Conservation (phyloP, 257 asterid genomes). For the Haberlea rhodopensis region DNA sequence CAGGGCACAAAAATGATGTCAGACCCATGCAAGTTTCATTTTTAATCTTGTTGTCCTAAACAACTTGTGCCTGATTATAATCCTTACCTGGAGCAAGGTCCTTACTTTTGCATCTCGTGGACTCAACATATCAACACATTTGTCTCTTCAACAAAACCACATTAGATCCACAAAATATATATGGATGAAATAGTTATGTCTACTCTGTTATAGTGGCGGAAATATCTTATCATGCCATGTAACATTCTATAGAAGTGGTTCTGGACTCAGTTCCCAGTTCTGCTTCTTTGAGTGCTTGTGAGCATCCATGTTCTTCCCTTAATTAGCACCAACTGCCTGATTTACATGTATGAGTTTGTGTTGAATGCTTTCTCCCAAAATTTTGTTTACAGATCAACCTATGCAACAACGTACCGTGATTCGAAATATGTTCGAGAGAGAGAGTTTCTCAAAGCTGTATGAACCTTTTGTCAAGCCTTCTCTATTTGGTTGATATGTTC, state of each 20-base stretch:
- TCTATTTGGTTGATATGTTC: constrained; percentile 5
- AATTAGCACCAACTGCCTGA: constrained; percentile 4
- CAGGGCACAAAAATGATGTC: constrained; percentile 13
- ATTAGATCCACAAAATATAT: constrained; percentile 12
- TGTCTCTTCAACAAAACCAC: background rate
- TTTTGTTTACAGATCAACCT: constrained; percentile 72
- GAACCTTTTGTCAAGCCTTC: constrained; percentile 23
- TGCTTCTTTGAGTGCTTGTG: background rate
- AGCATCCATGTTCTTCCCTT: constrained; percentile 1
- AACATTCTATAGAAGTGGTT: no score
- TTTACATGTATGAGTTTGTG: background rate
- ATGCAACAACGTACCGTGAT: constrained; percentile 90
- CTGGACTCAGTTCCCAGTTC: no score
- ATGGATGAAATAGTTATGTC: constrained; percentile 4
- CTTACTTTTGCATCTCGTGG: constrained; percentile 20
- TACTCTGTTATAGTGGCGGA: constrained; percentile 1
- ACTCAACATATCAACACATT: constrained; percentile 1
- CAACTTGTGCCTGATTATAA: background rate
- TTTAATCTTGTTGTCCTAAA: background rate
- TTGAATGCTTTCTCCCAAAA: constrained; percentile 2
- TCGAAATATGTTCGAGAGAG: constrained; percentile 87
- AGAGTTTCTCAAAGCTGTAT: constrained; percentile 86
- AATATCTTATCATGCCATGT: background rate
- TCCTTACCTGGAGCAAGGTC: constrained; percentile 2
- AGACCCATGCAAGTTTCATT: background rate